Base-by-base conservation (phyloP, 495 filamentous ascomycete genomes). In the Penicillium arizonense region DNA sequence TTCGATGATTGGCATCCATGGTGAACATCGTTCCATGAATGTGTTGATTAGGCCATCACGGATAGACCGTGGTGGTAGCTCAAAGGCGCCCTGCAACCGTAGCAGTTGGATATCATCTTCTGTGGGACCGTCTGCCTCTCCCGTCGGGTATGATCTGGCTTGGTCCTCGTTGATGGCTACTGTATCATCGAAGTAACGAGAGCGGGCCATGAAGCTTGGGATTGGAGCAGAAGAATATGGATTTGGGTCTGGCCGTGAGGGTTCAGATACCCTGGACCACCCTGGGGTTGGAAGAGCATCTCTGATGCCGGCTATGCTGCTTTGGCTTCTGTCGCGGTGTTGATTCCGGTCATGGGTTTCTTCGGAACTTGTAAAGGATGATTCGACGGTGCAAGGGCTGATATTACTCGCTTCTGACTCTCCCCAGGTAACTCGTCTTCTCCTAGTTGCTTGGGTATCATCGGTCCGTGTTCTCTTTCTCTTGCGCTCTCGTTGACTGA, bases 1-100 rank as follows among this genome's bases (percentile, higher is more conserved):
- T 24, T 65, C 62, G 7, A 65, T 52, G 16, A 65, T 65, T 0
- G 62, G 62, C 62, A 65, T 65, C 62, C 59, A 63, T 23, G 62
- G 62, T 5, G 59, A 56, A 32, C 59, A 62, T 35, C 52, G 42
- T 20, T 62, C 56, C 56, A 65, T 65, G 40, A 63, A 65, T 9
- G 56, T 63, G 46, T 65, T 62, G 32, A 65, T 59, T 38, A 65
- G 23, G 4, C 59, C 56, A 24, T 65, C 56, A 1, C 59, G 59
- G 4, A 65, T 50, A 36, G 59, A 46, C n/a, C 56, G 50, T 16
- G 59, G 59, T 6, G 62, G 62, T 4, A 63, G 50, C 20, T 65
- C 59, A 14, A 65, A 65, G 12, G 62, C 62, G 10, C 56, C 43
- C 36, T 65, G 59, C 30, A 63, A n/a, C n/a, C 51, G 57, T 5